Evolutionary conservation across 306 rosid species (phyloP).

Genomic region (Castanea mollissima): DNA sequence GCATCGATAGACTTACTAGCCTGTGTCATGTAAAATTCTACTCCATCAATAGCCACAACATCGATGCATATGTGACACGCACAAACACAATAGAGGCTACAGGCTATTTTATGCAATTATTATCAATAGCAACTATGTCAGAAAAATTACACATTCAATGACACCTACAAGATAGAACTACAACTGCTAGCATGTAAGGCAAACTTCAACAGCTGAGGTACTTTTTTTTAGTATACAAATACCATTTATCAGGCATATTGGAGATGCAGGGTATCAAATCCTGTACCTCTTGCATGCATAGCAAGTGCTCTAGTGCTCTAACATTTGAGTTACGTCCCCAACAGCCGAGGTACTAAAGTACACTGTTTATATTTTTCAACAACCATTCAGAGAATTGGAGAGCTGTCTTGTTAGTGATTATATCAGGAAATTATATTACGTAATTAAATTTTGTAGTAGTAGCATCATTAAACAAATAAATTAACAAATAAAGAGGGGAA

Average conservation of each 20-base stretch:
- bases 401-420: not conserved
- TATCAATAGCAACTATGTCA: not conserved
- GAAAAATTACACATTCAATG: not conserved
- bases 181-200: too few species aligned
- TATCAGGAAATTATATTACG: not conserved
- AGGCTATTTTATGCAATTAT: not conserved
- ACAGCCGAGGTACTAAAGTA: too few species aligned
- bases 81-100: not conserved
- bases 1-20: slow-evolving; percentile 86
- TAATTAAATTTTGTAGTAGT: not conserved
- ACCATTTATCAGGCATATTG: too few species aligned
- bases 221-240: too few species aligned
- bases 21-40: slow-evolving; percentile 41
- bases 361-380: not conserved
- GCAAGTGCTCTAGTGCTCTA: too few species aligned
- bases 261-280: too few species aligned
- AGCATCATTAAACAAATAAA: not conserved
- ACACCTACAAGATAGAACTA: too few species aligned
- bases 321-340: too few species aligned
- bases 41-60: slow-evolving; percentile 22
- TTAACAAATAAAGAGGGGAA: not conserved
- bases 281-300: too few species aligned
- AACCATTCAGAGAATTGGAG: not conserved
- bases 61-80: not conserved
- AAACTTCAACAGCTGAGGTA: too few species aligned